Conservation (phyloP, 352 stramenopile species). For the Phytophthora lateralis region DNA sequence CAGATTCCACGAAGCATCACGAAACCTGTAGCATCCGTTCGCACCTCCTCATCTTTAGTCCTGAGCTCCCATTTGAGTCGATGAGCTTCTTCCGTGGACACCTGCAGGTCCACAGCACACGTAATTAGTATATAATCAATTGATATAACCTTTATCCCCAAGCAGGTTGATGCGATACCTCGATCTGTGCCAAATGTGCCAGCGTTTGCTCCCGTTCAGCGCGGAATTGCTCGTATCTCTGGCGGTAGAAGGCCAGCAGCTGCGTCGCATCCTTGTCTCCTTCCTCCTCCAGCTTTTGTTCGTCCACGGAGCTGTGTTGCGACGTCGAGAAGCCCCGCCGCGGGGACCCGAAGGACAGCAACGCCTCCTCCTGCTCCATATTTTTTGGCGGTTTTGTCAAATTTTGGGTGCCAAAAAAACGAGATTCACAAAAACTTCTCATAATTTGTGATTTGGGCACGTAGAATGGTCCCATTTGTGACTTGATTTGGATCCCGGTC, state of each 20-base stretch:
- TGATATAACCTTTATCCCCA: constrained; percentile 3
- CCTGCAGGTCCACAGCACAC: constrained; percentile 32
- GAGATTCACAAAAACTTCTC: too few species aligned
- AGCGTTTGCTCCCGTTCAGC: constrained; percentile 59
- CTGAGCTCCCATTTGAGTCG: constrained; percentile 76
- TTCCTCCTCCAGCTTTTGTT: constrained; percentile 15
- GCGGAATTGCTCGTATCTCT: constrained; percentile 72
- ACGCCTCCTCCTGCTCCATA: constrained; percentile 31
- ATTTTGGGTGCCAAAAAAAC: constrained; percentile 1
- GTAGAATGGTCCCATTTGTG: too few species aligned
- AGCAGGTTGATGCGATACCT: constrained; percentile 32
- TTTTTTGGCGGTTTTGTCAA: constrained; percentile 11
- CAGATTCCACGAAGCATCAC: not conserved
- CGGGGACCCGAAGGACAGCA: constrained; percentile 66
- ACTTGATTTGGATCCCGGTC: too few species aligned
- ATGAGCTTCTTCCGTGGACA: constrained; percentile 80
- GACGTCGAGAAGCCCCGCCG: constrained; percentile 40
- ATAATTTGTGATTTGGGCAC: too few species aligned
- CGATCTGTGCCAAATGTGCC: constrained; percentile 56
- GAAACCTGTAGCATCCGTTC: not conserved
- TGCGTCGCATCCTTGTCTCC: constrained; percentile 18
- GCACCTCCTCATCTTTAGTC: constrained; percentile 68
- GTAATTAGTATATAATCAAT: not conserved
- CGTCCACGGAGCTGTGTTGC: constrained; percentile 21
- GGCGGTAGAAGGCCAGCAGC: constrained; percentile 69